Conservation (phyloP, 163 green algal genomes). For the Coccomyxa subellipsoidea region DNA sequence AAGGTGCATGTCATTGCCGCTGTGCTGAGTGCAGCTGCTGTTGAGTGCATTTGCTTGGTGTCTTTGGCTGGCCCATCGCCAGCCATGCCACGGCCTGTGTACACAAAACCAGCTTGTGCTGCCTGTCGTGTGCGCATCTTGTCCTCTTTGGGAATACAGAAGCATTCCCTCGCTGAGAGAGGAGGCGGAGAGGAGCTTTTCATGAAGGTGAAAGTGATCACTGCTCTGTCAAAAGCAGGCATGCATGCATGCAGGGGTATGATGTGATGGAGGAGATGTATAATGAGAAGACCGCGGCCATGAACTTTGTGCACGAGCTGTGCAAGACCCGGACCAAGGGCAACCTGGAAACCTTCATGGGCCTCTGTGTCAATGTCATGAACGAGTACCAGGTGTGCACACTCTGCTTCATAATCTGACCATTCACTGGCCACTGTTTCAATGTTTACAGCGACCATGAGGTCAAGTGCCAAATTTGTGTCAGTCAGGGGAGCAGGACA, state of each 20-base stretch:
- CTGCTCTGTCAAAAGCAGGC: not conserved
- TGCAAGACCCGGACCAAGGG: constrained; percentile 65
- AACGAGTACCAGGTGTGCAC: constrained; percentile 18
- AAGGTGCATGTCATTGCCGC: no score
- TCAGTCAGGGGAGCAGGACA: no score
- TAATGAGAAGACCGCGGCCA: constrained; percentile 76
- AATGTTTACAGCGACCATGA: not conserved
- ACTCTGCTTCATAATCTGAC: not conserved
- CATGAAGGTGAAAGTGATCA: not conserved
- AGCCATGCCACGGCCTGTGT: no score
- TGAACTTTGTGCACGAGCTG: constrained; percentile 86
- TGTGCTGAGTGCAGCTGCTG: no score
- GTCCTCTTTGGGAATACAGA: no score
- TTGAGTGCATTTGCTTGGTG: no score
- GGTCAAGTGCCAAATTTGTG: not conserved
- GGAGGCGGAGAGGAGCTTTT: no score
- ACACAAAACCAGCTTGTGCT: no score
- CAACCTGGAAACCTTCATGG: constrained; percentile 49
- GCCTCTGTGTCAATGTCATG: constrained; percentile 49
- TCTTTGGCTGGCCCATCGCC: no score
- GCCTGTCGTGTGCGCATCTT: no score
- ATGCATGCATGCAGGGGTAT: constrained; percentile 63
- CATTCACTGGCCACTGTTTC: not conserved
- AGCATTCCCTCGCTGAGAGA: no score
- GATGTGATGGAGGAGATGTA: constrained; percentile 99